Evolutionary conservation across 495 filamentous ascomycete genomes (phyloP).

Genomic region (Parathielavia appendiculata): DNA sequence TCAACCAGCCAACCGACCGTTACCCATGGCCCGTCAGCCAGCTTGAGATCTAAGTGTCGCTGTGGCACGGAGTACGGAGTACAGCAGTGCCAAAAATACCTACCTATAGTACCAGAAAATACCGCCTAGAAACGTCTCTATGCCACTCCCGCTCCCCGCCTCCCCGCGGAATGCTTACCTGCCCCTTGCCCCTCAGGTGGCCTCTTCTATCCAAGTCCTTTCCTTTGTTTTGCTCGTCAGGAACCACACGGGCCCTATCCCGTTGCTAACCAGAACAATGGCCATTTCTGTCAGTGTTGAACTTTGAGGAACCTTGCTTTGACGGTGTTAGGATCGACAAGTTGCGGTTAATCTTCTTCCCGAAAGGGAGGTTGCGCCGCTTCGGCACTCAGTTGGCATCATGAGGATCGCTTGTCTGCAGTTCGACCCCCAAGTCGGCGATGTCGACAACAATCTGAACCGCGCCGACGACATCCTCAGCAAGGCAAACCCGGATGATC

Average conservation of each 20-base stretch:
- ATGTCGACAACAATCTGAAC: constrained; percentile 70
- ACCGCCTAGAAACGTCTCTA: neutral
- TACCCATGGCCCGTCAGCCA: neutral
- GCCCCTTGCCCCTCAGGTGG: neutral
- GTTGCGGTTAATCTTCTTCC: neutral
- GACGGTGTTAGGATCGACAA: neutral
- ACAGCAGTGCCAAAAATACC: neutral
- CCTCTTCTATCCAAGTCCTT: neutral
- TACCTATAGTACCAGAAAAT: neutral
- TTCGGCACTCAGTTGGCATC: neutral
- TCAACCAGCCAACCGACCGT: neutral
- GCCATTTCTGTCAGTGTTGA: neutral
- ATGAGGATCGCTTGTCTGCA: constrained; percentile 48
- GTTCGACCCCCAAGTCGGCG: constrained; percentile 66
- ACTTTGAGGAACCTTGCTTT: neutral
- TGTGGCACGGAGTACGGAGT: neutral
- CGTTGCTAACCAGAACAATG: neutral
- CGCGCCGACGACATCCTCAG: constrained; percentile 67
- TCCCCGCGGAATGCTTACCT: neutral
- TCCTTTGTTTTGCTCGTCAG: neutral
- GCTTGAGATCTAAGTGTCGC: neutral
- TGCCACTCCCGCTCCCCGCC: constrained; percentile 4
- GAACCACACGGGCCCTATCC: neutral
- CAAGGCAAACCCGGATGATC: constrained; percentile 42
- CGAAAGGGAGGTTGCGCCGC: neutral